Evolutionary conservation across 2,329 filamentous ascomycete genomes (phyloP).

Genomic region (Cladophialophora immunda): DNA sequence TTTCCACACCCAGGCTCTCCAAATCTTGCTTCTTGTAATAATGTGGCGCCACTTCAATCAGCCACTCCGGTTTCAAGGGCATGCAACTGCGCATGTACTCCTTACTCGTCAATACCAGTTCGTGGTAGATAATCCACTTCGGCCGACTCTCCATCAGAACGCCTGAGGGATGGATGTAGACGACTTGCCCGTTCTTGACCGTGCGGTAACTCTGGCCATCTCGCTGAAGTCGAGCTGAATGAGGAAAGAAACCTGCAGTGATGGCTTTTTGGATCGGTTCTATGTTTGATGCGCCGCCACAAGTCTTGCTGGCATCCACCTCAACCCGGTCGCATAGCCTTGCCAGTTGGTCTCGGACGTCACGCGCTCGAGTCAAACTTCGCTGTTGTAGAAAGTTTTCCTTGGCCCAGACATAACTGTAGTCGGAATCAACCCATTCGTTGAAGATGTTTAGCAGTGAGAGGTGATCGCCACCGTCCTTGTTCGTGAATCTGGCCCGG

Average conservation of each 20-base stretch:
- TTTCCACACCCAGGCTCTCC: conserved; percentile 78
- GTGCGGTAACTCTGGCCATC: conserved; percentile 90
- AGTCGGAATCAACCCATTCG: conserved; percentile 93
- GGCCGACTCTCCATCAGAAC: conserved; percentile 75
- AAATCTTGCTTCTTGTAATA: conserved; percentile 93
- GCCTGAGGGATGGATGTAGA: conserved; percentile 89
- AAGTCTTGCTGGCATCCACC: conserved; percentile 72
- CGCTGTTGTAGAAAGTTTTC: conserved; percentile 96
- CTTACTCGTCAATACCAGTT: conserved; percentile 81
- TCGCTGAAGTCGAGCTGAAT: conserved; percentile 83
- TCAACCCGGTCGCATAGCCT: conserved; percentile 95
- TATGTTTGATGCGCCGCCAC: conserved; percentile 70
- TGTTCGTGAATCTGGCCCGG: conserved; percentile 84
- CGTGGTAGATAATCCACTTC: conserved; percentile 87
- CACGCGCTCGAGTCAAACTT: conserved; percentile 84
- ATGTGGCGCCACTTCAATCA: conserved; percentile 90
- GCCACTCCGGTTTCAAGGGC: conserved; percentile 83
- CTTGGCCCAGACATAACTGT: conserved; percentile 82
- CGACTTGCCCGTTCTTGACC: conserved; percentile 86
- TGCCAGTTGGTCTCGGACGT: conserved; percentile 89
- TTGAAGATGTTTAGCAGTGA: conserved; percentile 93
- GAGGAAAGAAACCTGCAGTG: conserved; percentile 92
- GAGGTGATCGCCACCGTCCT: conserved; percentile 89
- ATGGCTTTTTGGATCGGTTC: conserved; percentile 86
- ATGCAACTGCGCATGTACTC: conserved; percentile 92